Evolutionary conservation across 2,329 filamentous ascomycete species (phyloP), one percentile per base, ranked within the genome.

Genomic region (Hypoxylon sp.): DNA sequence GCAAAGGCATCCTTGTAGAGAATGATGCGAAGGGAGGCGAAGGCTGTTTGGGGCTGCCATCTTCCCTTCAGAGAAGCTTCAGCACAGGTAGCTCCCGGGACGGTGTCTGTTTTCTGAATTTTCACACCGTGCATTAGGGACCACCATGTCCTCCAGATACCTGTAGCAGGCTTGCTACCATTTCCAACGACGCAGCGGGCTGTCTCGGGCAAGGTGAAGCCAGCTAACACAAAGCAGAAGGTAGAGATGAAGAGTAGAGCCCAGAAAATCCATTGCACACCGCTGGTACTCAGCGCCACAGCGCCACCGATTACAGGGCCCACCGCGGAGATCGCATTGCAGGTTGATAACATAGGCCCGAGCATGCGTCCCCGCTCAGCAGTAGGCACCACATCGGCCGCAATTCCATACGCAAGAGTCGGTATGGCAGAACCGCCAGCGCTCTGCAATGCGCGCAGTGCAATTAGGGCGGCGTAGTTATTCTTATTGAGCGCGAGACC

Each of bases 301-400:
- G 48, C 48, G 48, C 48, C 48, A 8, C 48, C 48, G n/a, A 51
- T 51, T 33, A 51, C 26, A n/a, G 48, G 48, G 8, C 26, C 26
- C 8, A 51, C 48, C n/a, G 48, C 48, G 26, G 48, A 51, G 24
- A 51, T 51, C 3, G 19, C 48, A 17, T 33, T 51, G 48, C 26
- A 51, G n/a, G 48, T 51, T 33, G 48, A 51, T 14, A 51, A n/a
- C 47, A 51, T 51, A 9, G 47, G 48, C 9, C 26, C 48, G 26
- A 51, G 26, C 48, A 51, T 51, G n/a, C 48, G 48, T 33, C 48
- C 48, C 26, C 48, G 48, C 47, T 51, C 47, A 33, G 47, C 47
- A 29, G 47, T 51, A 51, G 47, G 47, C 26, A 33, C 47, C 11
- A 33, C 47, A 51, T 51, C 47, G 8, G 47, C 47, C 3, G 47